Conservation (phyloP, 1,284 basidiomycete species). For the Hymenochaete sp. region DNA sequence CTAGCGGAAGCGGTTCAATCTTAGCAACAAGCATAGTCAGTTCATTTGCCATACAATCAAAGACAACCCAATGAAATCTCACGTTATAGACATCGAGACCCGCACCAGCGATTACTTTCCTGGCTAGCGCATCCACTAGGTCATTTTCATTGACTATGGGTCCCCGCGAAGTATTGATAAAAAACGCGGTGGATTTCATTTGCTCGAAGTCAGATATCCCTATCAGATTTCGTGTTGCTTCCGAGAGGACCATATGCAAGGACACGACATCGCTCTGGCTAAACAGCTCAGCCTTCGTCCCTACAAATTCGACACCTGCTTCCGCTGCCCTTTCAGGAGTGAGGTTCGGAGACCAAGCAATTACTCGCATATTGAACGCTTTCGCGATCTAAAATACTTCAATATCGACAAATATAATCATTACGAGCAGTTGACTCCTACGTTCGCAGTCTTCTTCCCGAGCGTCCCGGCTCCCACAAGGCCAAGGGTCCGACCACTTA, state of each 20-base stretch:
- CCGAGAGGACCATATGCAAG: slow-evolving; percentile 49
- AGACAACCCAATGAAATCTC: no score
- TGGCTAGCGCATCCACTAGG: slow-evolving; percentile 40
- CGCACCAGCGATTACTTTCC: slow-evolving; percentile 43
- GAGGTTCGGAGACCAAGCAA: slow-evolving; percentile 58
- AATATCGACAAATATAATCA: slow-evolving; percentile 6
- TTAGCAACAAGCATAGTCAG: no score
- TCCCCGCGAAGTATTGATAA: slow-evolving; percentile 59
- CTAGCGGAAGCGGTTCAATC: slow-evolving; percentile 50
- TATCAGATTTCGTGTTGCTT: slow-evolving; percentile 41
- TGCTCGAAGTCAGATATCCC: slow-evolving; percentile 36
- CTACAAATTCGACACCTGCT: slow-evolving; percentile 40
- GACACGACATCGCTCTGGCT: slow-evolving; percentile 49
- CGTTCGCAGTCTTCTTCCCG: slow-evolving; percentile 40
- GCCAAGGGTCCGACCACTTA: slow-evolving; percentile 48
- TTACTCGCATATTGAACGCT: slow-evolving; percentile 49
- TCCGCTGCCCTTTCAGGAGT: slow-evolving; percentile 45
- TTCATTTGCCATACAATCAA: no score
- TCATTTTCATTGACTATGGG: slow-evolving; percentile 50
- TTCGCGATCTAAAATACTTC: slow-evolving; percentile 44
- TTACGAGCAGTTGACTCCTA: slow-evolving; percentile 22
- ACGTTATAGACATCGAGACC: slow-evolving; percentile 55
- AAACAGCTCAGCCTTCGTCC: slow-evolving; percentile 46
- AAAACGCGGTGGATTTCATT: slow-evolving; percentile 47
- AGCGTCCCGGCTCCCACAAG: slow-evolving; percentile 52